Evolutionary conservation across 73 alveolate genomes (phyloP).

Genomic region (Paramecium caudatum): DNA sequence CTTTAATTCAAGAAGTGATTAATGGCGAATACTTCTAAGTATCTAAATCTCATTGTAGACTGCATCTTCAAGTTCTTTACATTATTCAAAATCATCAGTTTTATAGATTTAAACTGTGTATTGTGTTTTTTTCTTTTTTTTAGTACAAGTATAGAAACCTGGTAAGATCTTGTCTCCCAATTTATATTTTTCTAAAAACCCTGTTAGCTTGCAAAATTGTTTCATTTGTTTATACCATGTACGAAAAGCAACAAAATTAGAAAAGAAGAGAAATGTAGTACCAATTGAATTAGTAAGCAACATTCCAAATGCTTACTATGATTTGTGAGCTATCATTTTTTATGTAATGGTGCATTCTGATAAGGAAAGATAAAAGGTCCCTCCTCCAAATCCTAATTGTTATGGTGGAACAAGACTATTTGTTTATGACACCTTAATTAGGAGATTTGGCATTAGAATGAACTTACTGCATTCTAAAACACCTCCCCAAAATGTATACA

Average conservation of each 20-base stretch:
- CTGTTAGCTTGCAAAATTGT: conserved; percentile 58
- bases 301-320: conserved; percentile 41
- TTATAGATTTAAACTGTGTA: conserved; percentile 52
- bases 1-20: conserved; percentile 23
- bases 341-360: conserved; percentile 63
- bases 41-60: conserved; percentile 57
- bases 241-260: conserved; percentile 11
- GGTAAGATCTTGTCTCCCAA: conserved; percentile 57
- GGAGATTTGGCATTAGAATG: conserved; percentile 39
- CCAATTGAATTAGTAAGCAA: conserved; percentile 51
- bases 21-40: conserved; percentile 26
- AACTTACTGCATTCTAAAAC: conserved; percentile 29
- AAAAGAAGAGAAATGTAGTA: background rate
- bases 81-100: conserved; percentile 57
- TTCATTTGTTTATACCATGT: conserved; percentile 60
- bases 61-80: conserved; percentile 68
- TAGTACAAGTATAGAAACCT: conserved; percentile 48
- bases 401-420: background rate
- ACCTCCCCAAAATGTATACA: conserved; percentile 29
- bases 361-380: conserved; percentile 20
- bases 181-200: conserved; percentile 41
- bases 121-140: conserved; percentile 44
- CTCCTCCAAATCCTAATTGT: conserved; percentile 15
- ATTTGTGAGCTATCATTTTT: conserved; percentile 53
- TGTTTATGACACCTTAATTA: background rate